Conservation (phyloP, 495 filamentous ascomycete genomes). For the Lasiosphaeria hispida region DNA sequence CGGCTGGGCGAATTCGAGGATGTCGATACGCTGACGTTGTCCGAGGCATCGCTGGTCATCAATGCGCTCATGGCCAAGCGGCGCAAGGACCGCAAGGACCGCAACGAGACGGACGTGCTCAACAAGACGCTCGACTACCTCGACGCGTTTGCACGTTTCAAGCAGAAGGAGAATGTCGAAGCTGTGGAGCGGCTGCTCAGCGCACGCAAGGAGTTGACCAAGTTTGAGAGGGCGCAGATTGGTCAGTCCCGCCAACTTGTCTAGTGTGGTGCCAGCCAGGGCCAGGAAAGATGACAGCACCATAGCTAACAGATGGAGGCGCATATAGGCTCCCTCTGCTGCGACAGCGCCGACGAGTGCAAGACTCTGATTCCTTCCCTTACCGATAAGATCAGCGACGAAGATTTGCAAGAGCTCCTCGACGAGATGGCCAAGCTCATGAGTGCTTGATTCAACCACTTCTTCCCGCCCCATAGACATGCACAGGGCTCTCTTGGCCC, state of each 20-base stretch:
- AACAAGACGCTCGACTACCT: conserved; percentile 87
- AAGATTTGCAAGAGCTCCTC: conserved; percentile 79
- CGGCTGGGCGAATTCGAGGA: conserved; percentile 89
- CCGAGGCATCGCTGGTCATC: conserved; percentile 87
- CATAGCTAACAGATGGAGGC: too few relatives aligned
- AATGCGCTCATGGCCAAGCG: conserved; percentile 78
- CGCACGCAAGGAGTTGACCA: conserved; percentile 72
- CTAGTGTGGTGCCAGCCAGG: too few relatives aligned
- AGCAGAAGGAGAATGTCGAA: conserved; percentile 89
- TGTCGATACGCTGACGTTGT: conserved; percentile 82
- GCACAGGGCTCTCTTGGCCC: too few relatives aligned
- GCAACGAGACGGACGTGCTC: conserved; percentile 70
- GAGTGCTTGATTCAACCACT: conserved; percentile 14
- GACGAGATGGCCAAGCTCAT: conserved; percentile 82
- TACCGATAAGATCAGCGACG: conserved; percentile 80
- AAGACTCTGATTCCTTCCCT: conserved; percentile 94
- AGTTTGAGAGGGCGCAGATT: conserved; percentile 90
- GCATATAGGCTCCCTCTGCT: conserved; percentile 75
- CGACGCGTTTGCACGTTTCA: conserved; percentile 90
- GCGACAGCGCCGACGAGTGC: conserved; percentile 88
- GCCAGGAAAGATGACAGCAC: too few relatives aligned
- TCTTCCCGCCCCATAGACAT: background rate
- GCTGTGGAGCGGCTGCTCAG: conserved; percentile 81
- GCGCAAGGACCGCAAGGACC: conserved; percentile 59
- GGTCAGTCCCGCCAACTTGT: conserved; percentile 52